Conservation (phyloP, 202 grass and related monocot species). For the Digitaria exilis region DNA sequence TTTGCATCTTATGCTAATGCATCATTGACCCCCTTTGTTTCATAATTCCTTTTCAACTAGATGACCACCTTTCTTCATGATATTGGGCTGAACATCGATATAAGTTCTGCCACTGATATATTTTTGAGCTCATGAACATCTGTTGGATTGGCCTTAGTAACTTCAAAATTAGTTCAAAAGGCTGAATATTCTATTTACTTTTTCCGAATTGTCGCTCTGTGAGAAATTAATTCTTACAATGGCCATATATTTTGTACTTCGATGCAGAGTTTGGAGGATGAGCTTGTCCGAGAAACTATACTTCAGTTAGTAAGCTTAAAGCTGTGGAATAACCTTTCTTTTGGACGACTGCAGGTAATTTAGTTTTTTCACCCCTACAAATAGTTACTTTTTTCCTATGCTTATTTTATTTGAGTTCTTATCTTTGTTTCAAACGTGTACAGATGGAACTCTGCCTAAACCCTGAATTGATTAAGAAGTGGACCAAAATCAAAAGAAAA, state of each 20-base stretch:
- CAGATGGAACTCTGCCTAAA: slow-evolving; percentile 96
- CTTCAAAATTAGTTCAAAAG: neutral
- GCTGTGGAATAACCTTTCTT: slow-evolving; percentile 86
- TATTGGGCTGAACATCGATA: slow-evolving; percentile 31
- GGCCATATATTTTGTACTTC: slow-evolving; percentile 14
- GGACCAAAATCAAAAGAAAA: slow-evolving; percentile 92
- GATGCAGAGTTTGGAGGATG: slow-evolving; percentile 92
- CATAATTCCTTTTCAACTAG: neutral
- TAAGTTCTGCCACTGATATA: slow-evolving; percentile 3
- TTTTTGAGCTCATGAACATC: neutral
- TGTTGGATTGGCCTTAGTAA: neutral
- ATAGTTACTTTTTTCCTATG: slow-evolving; percentile 12
- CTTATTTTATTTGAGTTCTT: slow-evolving; percentile 41
- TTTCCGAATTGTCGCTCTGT: neutral
- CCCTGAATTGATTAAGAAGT: slow-evolving; percentile 92
- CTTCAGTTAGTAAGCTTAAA: slow-evolving; percentile 91
- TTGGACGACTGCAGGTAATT: slow-evolving; percentile 79
- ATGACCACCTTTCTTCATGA: neutral
- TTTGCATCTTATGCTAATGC: slow-evolving; percentile 19
- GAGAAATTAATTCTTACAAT: slow-evolving; percentile 22
- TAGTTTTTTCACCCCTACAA: neutral
- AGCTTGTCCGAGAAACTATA: slow-evolving; percentile 87
- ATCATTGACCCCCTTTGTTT: neutral
- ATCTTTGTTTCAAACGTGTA: slow-evolving; percentile 47
- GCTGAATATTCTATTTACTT: neutral